phyloP scores from a whole-genome alignment of 1,139 yeast species.

The Taphrina flavorubra region DNA sequence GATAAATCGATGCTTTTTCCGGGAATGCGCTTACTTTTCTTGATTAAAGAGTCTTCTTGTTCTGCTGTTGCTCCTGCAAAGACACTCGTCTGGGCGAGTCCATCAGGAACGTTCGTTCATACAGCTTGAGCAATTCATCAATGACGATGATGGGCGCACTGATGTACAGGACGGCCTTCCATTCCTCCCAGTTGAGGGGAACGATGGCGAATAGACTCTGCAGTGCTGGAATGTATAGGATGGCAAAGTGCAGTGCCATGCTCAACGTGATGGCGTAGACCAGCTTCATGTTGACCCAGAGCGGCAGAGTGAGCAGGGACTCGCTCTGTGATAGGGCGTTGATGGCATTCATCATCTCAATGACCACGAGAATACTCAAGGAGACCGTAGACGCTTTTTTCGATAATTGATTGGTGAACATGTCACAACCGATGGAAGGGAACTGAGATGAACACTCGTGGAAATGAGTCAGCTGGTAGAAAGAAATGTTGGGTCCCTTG shows the following conservation, averaged over 20 bases:
- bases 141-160: constrained; percentile 53
- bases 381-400: constrained; percentile 54
- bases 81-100: not conserved
- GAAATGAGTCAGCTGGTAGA: constrained; percentile 52
- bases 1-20: too few species aligned
- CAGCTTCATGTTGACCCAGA: constrained; percentile 54
- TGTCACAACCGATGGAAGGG: constrained; percentile 52
- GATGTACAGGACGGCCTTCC: constrained; percentile 52
- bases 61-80: not conserved
- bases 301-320: constrained; percentile 53
- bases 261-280: constrained; percentile 53
- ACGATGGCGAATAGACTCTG: constrained; percentile 52
- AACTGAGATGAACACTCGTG: constrained; percentile 52
- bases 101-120: constrained; percentile 49
- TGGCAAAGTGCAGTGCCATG: constrained; percentile 51
- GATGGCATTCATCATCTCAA: constrained; percentile 56
- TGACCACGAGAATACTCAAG: constrained; percentile 53
- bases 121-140: constrained; percentile 53
- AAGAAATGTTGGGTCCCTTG: constrained; percentile 53
- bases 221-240: constrained; percentile 53
- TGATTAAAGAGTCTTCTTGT: too few species aligned
- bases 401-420: constrained; percentile 50
- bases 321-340: constrained; percentile 55
- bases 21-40: too few species aligned
- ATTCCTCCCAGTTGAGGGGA: constrained; percentile 52